These are phyloP conservation scores for Mycena filopes DNA, from an alignment of 768 basidiomycete genomes.

Conservation along the genomic window DNA sequence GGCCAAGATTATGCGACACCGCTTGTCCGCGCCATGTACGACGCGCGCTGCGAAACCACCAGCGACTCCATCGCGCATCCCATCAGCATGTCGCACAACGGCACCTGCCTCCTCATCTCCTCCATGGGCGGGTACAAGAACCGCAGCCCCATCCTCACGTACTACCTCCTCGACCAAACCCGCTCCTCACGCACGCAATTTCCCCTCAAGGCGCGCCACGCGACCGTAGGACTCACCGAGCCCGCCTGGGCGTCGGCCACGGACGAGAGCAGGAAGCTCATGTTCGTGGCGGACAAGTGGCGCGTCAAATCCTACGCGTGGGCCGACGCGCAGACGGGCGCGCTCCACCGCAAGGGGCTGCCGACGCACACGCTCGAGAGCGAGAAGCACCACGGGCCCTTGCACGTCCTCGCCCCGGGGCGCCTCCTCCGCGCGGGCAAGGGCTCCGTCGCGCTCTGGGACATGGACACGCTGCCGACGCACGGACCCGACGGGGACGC, in stretches of 20 bases:
- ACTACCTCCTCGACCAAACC: slow-evolving; percentile 18
- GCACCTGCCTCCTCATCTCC: slow-evolving; percentile 2
- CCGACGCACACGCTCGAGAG: slow-evolving; percentile 40
- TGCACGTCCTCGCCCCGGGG: slow-evolving; percentile 37
- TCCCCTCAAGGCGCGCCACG: slow-evolving; percentile 9
- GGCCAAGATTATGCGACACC: background rate
- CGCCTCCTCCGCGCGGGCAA: slow-evolving; percentile 40
- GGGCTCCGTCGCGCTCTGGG: slow-evolving; percentile 40
- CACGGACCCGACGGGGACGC: slow-evolving; percentile 27
- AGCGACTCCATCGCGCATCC: background rate
- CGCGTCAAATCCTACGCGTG: slow-evolving; percentile 32
- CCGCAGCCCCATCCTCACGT: slow-evolving; percentile 13
- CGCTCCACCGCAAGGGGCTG: background rate
- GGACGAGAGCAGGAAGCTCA: slow-evolving; percentile 23
- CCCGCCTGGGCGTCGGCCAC: slow-evolving; percentile 3
- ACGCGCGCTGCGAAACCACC: slow-evolving; percentile 27
- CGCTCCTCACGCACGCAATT: background rate
- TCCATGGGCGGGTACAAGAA: slow-evolving; percentile 21
- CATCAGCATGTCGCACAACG: background rate
- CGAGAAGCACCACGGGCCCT: slow-evolving; percentile 30
- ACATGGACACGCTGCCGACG: slow-evolving; percentile 35
- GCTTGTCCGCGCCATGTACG: background rate
- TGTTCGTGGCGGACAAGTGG: slow-evolving; percentile 24
- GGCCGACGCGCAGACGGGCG: slow-evolving; percentile 4
- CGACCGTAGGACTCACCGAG: slow-evolving; percentile 18